These are phyloP conservation scores for Eucalyptus polybractea DNA, from an alignment of 345 rosid species.

Conservation along the genomic window DNA sequence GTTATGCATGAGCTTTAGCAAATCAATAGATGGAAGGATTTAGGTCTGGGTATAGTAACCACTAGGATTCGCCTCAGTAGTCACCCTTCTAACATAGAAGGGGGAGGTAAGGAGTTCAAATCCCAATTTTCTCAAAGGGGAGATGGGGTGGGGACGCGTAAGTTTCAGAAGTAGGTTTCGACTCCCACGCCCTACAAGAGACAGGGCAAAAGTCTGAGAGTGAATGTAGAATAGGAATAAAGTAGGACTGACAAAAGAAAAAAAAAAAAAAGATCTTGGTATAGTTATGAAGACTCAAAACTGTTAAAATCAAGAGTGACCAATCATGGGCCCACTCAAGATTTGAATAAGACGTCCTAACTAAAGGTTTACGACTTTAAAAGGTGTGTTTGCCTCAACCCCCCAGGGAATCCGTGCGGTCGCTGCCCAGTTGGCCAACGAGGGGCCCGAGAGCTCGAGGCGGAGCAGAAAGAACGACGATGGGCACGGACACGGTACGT, in stretches of 20 bases:
- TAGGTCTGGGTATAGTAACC: neutral
- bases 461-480: neutral
- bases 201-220: too few relatives aligned
- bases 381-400: conserved; percentile 3
- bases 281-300: neutral
- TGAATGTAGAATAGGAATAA: too few relatives aligned
- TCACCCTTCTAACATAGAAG: too few relatives aligned
- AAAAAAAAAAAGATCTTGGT: too few relatives aligned
- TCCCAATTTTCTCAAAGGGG: too few relatives aligned
- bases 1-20: neutral
- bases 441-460: neutral
- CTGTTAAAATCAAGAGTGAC: neutral
- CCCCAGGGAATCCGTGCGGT: conserved; percentile 41
- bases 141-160: too few relatives aligned
- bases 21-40: neutral
- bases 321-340: neutral
- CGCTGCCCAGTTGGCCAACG: conserved; percentile 40
- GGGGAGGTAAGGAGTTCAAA: too few relatives aligned
- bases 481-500: neutral
- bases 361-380: too few relatives aligned
- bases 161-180: too few relatives aligned
- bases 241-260: too few relatives aligned
- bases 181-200: too few relatives aligned
- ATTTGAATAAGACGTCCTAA: neutral
- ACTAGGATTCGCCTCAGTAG: too few relatives aligned